phyloP scores from a whole-genome alignment of 2,329 filamentous ascomycete species.

The Nannizziopsis barbatae region DNA sequence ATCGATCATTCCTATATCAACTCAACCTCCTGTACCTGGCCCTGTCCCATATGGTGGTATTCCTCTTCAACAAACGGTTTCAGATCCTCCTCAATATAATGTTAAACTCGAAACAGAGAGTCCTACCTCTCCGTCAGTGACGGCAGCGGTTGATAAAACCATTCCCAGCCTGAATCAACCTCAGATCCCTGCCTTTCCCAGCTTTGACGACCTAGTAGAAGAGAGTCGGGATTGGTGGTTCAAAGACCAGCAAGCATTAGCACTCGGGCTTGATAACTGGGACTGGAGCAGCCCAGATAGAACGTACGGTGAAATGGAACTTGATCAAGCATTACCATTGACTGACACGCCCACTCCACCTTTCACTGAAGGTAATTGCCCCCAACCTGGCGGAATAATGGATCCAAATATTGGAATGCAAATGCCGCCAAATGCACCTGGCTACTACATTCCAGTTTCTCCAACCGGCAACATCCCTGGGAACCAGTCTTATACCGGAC shows the following conservation, averaged over 20 bases:
- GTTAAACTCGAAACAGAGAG: not conserved
- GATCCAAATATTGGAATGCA: not conserved
- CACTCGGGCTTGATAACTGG: constrained; percentile 51
- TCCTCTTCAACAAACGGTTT: not conserved
- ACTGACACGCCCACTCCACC: constrained; percentile 1
- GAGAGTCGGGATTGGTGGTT: constrained; percentile 57
- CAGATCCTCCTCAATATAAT: not conserved
- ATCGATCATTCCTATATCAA: too few relatives aligned
- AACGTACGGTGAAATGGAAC: constrained; percentile 2
- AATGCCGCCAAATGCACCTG: not conserved
- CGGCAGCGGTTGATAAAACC: not conserved
- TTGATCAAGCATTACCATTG: not conserved
- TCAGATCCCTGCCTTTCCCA: constrained; percentile 37
- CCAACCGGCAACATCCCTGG: not conserved
- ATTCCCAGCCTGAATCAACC: constrained; percentile 2
- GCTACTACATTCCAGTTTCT: not conserved
- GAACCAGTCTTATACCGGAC: not conserved
- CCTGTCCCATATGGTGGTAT: too few relatives aligned
- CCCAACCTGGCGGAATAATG: not conserved
- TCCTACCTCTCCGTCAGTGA: not conserved
- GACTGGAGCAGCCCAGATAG: constrained; percentile 7
- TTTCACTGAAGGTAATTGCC: not conserved
- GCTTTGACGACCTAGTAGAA: constrained; percentile 49
- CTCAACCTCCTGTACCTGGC: not conserved
- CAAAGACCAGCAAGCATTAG: constrained; percentile 50